Conservation (phyloP, 1,284 basidiomycete species). For the Hemileia vastatrix region DNA sequence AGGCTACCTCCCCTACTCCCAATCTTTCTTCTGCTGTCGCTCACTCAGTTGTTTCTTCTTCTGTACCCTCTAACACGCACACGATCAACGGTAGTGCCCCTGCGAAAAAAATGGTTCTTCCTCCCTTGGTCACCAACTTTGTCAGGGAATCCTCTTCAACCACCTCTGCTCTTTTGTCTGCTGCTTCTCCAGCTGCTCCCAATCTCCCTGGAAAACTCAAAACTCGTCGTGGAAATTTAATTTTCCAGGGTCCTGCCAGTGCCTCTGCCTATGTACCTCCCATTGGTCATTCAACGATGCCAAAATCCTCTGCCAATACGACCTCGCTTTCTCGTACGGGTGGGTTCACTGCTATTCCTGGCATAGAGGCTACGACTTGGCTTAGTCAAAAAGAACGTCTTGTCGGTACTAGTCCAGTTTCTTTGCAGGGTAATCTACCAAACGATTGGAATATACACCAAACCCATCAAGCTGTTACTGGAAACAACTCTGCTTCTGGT, state of each 20-base stretch:
- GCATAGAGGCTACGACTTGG: slow-evolving; percentile 47
- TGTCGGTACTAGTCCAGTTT: slow-evolving; percentile 50
- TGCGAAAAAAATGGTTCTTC: slow-evolving; percentile 11
- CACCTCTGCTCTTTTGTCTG: background rate
- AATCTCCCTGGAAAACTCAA: background rate
- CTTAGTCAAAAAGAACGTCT: slow-evolving; percentile 54
- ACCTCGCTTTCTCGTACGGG: slow-evolving; percentile 30
- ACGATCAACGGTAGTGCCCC: background rate
- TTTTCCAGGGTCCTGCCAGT: slow-evolving; percentile 47
- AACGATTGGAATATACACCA: slow-evolving; percentile 50
- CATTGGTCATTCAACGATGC: slow-evolving; percentile 52
- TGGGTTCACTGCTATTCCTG: slow-evolving; percentile 47
- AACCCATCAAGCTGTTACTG: slow-evolving; percentile 29
- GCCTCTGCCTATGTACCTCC: slow-evolving; percentile 50
- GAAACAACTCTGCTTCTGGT: slow-evolving; percentile 46
- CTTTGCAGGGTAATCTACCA: slow-evolving; percentile 36
- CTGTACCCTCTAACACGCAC: no score
- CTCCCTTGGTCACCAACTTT: slow-evolving; percentile 18
- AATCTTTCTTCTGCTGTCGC: background rate
- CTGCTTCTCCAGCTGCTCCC: background rate
- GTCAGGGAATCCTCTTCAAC: background rate
- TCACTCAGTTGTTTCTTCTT: background rate
- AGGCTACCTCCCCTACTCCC: background rate
- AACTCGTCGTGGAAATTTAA: background rate
- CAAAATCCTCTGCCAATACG: slow-evolving; percentile 17